Conservation (phyloP, 148 eudicot species). For the Rhododendron vialii region DNA sequence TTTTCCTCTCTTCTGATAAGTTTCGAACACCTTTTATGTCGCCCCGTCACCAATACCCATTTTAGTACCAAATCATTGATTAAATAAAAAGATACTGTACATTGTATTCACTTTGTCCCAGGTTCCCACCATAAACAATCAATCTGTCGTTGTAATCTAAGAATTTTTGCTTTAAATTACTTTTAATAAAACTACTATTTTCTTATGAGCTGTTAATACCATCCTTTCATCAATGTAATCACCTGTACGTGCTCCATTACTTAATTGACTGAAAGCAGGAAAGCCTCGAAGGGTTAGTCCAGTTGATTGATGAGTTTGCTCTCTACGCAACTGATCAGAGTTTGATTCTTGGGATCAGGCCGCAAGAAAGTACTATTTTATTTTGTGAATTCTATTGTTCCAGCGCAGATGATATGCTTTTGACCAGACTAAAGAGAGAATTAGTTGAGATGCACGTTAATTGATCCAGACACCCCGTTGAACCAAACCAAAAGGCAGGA, state of each 20-base stretch:
- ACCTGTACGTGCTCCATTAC: not conserved
- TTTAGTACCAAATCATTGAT: not conserved
- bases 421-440: rapidly evolving
- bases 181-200: not conserved
- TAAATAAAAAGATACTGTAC: not conserved
- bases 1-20: not conserved
- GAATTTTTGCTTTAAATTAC: not conserved
- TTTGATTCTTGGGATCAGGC: no score
- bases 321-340: no score
- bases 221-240: not conserved
- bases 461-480: no score
- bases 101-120: not conserved
- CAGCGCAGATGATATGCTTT: no score
- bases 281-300: not conserved
- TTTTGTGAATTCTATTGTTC: no score
- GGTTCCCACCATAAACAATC: not conserved
- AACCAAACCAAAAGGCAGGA: not conserved
- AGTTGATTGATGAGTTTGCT: no score
- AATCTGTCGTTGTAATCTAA: not conserved
- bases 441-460: rapidly evolving
- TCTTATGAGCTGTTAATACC: not conserved
- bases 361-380: no score
- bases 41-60: not conserved
- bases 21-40: not conserved
- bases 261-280: not conserved